phyloP scores from a whole-genome alignment of 1,284 basidiomycete genomes.

The Ustilago lituana region DNA sequence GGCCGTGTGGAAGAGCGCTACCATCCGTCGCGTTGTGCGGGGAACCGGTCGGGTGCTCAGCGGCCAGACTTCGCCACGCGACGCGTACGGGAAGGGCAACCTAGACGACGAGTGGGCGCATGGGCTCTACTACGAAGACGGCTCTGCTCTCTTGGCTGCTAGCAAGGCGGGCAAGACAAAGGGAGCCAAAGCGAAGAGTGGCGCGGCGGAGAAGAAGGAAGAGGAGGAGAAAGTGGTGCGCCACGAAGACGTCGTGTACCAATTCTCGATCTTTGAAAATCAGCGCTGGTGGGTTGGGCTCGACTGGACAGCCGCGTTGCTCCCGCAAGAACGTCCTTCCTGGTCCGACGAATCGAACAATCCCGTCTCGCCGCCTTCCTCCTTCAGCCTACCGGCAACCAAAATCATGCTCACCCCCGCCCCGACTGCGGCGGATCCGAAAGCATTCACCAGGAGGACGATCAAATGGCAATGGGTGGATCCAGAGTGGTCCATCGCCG shows the following conservation, averaged over 20 bases:
- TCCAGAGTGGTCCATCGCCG: constrained; percentile 68
- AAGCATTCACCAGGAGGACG: constrained; percentile 58
- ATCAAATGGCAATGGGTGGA: constrained; percentile 69
- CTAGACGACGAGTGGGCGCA: constrained; percentile 41
- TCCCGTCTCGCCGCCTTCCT: constrained; percentile 71
- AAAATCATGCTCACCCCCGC: constrained; percentile 62
- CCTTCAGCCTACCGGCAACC: constrained; percentile 71
- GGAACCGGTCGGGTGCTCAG: constrained; percentile 46
- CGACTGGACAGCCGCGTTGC: constrained; percentile 89
- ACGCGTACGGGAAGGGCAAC: constrained; percentile 42
- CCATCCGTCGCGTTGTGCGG: constrained; percentile 48
- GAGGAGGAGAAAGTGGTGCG: constrained; percentile 42
- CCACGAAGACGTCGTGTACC: constrained; percentile 62
- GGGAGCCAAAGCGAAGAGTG: too few relatives aligned
- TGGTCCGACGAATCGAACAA: constrained; percentile 73
- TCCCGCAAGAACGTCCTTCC: constrained; percentile 87
- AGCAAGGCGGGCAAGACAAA: constrained; percentile 1
- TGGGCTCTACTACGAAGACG: constrained; percentile 26
- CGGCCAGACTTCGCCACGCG: constrained; percentile 28
- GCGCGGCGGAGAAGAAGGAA: neutral
- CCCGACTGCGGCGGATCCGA: constrained; percentile 46
- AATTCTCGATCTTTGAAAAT: constrained; percentile 79
- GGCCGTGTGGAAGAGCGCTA: constrained; percentile 64
- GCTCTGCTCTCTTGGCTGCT: constrained; percentile 10
- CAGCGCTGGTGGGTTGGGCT: constrained; percentile 82